phyloP scores from a whole-genome alignment of 345 rosid species.

The Eucalyptus brandiana region DNA sequence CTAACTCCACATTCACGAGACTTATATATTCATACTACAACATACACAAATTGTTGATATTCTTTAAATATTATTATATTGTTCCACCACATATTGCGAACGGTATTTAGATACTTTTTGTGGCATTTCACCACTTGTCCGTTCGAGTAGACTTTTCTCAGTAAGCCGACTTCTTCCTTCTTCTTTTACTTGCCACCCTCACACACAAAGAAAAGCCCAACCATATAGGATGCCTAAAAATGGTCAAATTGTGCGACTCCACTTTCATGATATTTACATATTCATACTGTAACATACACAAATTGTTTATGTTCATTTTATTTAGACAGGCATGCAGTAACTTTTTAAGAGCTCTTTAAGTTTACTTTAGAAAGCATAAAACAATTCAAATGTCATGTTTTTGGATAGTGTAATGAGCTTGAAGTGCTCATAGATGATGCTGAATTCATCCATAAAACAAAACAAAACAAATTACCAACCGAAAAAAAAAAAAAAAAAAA shows the following conservation, averaged over 20 bases:
- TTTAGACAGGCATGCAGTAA: fast-evolving
- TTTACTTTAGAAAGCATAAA: fast-evolving
- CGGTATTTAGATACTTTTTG: too few species aligned
- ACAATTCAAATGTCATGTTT: too few species aligned
- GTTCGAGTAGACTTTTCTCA: too few species aligned
- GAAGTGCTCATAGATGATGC: fast-evolving
- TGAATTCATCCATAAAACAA: fast-evolving
- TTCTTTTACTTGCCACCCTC: fast-evolving
- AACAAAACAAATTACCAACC: too few species aligned
- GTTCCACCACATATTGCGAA: fast-evolving
- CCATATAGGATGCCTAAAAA: fast-evolving
- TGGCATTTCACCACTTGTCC: fast-evolving
- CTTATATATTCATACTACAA: too few species aligned
- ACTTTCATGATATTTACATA: too few species aligned
- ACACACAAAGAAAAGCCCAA: fast-evolving
- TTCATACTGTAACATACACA: fast-evolving
- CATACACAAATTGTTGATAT: too few species aligned
- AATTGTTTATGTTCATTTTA: too few species aligned
- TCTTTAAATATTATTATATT: too few species aligned
- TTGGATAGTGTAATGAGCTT: too few species aligned
- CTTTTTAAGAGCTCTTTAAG: fast-evolving
- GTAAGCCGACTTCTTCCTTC: fast-evolving
- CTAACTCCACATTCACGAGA: fast-evolving
- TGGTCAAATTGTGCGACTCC: too few species aligned
- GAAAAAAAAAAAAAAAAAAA: too few species aligned